A percentile compares a stretch with the other conserved stretches of the same genome.
phyloP scores from a whole-genome alignment of 176 grass and related monocot species.

The Puccinellia tenuiflora region DNA sequence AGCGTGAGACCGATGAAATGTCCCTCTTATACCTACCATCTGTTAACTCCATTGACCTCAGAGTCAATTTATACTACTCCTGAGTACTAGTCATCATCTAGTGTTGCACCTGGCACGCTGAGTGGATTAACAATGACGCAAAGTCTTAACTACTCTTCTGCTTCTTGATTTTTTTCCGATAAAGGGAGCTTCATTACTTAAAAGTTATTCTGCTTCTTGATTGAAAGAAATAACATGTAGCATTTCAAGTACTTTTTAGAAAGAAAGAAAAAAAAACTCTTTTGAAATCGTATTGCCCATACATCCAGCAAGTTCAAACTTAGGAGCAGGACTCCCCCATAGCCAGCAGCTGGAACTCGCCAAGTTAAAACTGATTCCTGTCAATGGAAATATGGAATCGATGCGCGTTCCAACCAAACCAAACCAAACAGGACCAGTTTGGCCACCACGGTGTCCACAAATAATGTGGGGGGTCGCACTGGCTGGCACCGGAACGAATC shows the following conservation, averaged over 20 bases:
- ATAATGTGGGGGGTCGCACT: not conserved
- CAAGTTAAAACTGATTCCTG: too few relatives aligned
- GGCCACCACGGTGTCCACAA: not conserved
- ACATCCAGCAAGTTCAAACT: too few relatives aligned
- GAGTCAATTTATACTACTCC: not conserved
- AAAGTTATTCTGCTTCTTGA: not conserved
- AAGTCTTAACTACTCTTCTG: not conserved
- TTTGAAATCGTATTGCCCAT: too few relatives aligned
- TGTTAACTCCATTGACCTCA: not conserved
- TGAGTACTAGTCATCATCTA: too few relatives aligned
- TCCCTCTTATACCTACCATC: conserved; percentile 1
- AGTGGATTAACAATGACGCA: not conserved
- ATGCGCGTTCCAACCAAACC: not conserved
- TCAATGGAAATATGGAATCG: not conserved
- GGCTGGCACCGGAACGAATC: not conserved
- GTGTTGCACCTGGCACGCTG: not conserved
- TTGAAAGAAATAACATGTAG: not conserved
- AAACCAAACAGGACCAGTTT: not conserved
- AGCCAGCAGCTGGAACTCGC: too few relatives aligned
- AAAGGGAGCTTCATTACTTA: too few relatives aligned
- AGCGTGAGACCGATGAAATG: not conserved
- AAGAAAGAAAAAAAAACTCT: too few relatives aligned
- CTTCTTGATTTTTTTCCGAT: not conserved
- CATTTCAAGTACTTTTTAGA: too few relatives aligned
- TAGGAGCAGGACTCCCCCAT: too few relatives aligned